A percentile compares a stretch with the other conserved stretches of the same genome.
These are phyloP conservation scores for Rubus idaeus DNA, from an alignment of 306 rosid species.

Conservation along the genomic window DNA sequence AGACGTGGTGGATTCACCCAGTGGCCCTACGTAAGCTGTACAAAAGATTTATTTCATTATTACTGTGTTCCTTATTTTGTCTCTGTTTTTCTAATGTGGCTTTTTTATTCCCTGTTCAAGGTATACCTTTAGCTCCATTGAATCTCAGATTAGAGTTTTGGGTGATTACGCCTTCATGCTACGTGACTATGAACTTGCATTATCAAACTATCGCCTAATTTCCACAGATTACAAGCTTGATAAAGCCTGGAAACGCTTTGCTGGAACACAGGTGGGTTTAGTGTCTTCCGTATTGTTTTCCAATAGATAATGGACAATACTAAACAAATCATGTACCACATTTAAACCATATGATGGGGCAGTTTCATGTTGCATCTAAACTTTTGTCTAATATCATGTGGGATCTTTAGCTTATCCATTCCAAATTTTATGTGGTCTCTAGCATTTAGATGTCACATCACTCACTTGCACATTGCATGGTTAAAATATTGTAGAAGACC, in stretches of 20 bases:
- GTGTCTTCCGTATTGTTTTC: neutral
- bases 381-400: neutral
- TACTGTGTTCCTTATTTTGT: conserved; percentile 20
- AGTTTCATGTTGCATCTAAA: neutral
- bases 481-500: neutral
- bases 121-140: conserved; percentile 87
- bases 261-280: conserved; percentile 80
- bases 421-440: neutral
- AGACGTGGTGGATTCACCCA: conserved; percentile 65
- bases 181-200: conserved; percentile 93
- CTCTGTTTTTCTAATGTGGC: conserved; percentile 35
- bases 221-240: conserved; percentile 99
- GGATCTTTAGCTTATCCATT: neutral
- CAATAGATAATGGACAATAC: neutral
- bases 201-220: conserved; percentile 92
- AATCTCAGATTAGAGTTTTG: conserved; percentile 93
- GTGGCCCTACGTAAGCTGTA: conserved; percentile 69
- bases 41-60: conserved; percentile 19
- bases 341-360: neutral
- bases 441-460: neutral
- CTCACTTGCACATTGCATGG: neutral
- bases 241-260: conserved; percentile 98
- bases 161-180: conserved; percentile 99
- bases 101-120: conserved; percentile 52
- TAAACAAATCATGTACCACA: neutral